Evolutionary conservation across 2,329 filamentous ascomycete genomes (phyloP), one percentile per base, ranked within the genome.

Genomic region (Cryphonectria nitschkei): DNA sequence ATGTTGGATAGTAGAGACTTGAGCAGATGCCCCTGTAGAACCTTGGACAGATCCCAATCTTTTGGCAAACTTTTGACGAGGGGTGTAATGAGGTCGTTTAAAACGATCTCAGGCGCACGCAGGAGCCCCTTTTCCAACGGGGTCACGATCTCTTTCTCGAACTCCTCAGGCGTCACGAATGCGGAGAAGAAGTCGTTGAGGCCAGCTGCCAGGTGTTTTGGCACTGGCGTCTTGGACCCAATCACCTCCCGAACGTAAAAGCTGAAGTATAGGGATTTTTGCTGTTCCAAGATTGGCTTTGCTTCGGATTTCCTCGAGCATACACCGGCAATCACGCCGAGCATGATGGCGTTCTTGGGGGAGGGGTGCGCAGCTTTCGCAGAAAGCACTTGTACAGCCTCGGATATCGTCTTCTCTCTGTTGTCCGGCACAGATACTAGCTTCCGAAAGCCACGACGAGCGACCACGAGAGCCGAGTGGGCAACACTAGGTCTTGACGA

Each of bases 1-100:
- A 95, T 86, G 78, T 94, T 97, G 56, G 94, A 90, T n/a, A 98
- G 82, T 16, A 99, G 84, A 7, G 94, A 93, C 80, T 97, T 98
- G 52, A 97, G 81, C 50, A 99, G 85, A 73, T 92, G 92, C 37
- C 86, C 84, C 67, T 88, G 86, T 26, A 98, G 84, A 5, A 92
- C 82, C 52, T 89, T 87, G 11, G 95, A 95, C 26, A 98, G 85
- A 76, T 99, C 95, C 75, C 96, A 86, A 7, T 84, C 83, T 39
- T 83, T 78, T 1, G 94, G 90, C 8, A 99, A 83, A 39, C 93
- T 89, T 11, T 85, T 80, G 71, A 97, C 85, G 62, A 98, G 84
- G 16, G 92, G 89, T 7, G 91, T 88, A 65, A 98, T 83, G 34
- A 98, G 85, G 73, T 94, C 92, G 75, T 92, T 90, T 39, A 98